Evolutionary conservation across 441 rosid species (phyloP).

Genomic region (Bocquillonia castaneifolia): DNA sequence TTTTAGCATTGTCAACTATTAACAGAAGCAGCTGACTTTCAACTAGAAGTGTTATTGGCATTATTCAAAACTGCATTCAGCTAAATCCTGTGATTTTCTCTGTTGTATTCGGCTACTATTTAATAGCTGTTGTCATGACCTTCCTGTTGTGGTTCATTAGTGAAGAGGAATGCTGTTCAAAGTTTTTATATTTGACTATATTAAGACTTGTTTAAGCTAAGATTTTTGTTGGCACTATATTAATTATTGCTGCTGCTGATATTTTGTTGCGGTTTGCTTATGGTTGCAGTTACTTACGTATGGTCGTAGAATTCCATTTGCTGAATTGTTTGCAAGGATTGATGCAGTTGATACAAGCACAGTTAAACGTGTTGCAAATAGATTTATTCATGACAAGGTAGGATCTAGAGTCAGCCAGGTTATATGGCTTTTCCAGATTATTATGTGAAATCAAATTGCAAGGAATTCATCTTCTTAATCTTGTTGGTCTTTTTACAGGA

Average conservation of each 20-base stretch:
- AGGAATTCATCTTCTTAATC: neutral
- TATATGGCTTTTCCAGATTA: neutral
- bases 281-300: slow-evolving; percentile 79
- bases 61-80: too few relatives aligned
- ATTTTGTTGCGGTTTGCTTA: neutral
- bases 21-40: too few relatives aligned
- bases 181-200: too few relatives aligned
- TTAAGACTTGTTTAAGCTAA: too few relatives aligned
- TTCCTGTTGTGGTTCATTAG: too few relatives aligned
- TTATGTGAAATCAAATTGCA: neutral
- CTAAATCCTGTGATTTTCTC: too few relatives aligned
- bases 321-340: slow-evolving; percentile 88
- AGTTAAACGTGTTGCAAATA: slow-evolving; percentile 84
- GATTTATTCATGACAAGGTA: slow-evolving; percentile 88
- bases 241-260: neutral
- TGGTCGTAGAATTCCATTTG: slow-evolving; percentile 89
- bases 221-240: neutral
- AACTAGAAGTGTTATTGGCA: too few relatives aligned
- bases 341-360: slow-evolving; percentile 92
- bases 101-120: too few relatives aligned
- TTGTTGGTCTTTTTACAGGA: slow-evolving; percentile 44
- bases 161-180: too few relatives aligned
- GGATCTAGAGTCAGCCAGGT: slow-evolving; percentile 3
- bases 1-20: too few relatives aligned
- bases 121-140: too few relatives aligned